Percentiles rank a stretch among this genome's conserved stretches.
These are phyloP conservation scores for Nothomitra cinnamomea DNA, from an alignment of 2,329 filamentous ascomycete species.

Conservation along the genomic window DNA sequence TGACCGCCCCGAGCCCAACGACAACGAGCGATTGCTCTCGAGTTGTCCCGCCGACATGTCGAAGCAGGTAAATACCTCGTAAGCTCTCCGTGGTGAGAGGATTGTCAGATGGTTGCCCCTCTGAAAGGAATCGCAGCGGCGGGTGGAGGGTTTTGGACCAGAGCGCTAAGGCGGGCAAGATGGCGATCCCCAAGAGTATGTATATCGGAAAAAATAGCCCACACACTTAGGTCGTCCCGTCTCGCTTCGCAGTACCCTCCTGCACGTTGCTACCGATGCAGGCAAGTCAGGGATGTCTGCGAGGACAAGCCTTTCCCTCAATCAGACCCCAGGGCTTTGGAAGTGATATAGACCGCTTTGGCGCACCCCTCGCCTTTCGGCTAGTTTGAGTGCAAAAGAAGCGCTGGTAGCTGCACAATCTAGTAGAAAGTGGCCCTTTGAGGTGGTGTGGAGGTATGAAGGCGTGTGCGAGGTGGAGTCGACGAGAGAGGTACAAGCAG, in stretches of 20 bases:
- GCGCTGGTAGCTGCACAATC: too few species aligned
- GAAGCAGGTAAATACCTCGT: conserved; percentile 11
- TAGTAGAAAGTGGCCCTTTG: too few species aligned
- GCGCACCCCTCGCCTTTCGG: too few species aligned
- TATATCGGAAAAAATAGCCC: conserved; percentile 3
- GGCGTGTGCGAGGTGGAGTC: too few species aligned
- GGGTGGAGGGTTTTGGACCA: not conserved
- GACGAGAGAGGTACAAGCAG: too few species aligned
- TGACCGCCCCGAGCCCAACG: conserved; percentile 39
- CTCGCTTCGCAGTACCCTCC: not conserved
- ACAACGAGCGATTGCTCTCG: conserved; percentile 41
- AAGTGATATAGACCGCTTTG: too few species aligned
- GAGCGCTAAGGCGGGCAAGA: not conserved
- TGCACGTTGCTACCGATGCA: not conserved
- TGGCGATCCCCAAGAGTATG: not conserved
- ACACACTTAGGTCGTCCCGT: conserved; percentile 1
- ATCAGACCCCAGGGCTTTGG: not conserved
- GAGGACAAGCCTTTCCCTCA: not conserved
- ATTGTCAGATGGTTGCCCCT: not conserved
- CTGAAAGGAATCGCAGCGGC: not conserved
- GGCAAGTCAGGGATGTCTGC: not conserved
- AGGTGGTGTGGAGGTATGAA: too few species aligned
- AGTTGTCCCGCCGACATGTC: conserved; percentile 40
- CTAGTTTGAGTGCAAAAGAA: too few species aligned
- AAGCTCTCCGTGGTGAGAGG: not conserved